Evolutionary conservation across 2,329 filamentous ascomycete genomes (phyloP).

Genomic region (Ilyonectria robusta): DNA sequence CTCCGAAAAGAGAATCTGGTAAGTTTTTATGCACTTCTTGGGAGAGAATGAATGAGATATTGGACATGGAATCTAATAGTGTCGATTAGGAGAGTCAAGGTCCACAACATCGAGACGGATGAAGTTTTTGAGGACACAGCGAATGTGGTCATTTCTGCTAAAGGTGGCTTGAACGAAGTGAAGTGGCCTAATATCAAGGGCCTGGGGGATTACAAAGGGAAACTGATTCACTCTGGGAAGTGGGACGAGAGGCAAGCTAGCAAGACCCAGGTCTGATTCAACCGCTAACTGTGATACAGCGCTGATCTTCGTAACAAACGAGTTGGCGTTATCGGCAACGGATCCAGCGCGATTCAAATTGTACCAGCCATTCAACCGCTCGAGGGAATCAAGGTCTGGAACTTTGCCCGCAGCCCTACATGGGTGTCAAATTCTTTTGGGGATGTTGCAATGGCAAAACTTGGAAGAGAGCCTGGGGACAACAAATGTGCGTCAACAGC

Average conservation of each 20-base stretch:
- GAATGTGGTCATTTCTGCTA: slow-evolving; percentile 15
- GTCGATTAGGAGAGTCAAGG: slow-evolving; percentile 5
- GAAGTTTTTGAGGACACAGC: slow-evolving; percentile 8
- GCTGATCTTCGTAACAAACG: slow-evolving; percentile 11
- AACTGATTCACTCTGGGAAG: slow-evolving; percentile 23
- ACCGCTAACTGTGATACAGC: neutral
- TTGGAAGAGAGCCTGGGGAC: slow-evolving; percentile 23
- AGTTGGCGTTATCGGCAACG: slow-evolving; percentile 20
- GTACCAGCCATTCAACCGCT: slow-evolving; percentile 11
- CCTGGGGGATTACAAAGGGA: slow-evolving; percentile 3
- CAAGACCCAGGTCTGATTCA: neutral
- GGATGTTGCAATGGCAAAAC: slow-evolving; percentile 24
- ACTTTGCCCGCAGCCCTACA: slow-evolving; percentile 14
- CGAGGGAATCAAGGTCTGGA: slow-evolving; percentile 11
- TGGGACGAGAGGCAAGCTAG: slow-evolving; percentile 18
- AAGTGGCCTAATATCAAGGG: slow-evolving; percentile 19
- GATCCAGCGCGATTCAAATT: slow-evolving; percentile 28
- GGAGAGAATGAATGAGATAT: neutral
- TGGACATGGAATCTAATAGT: neutral
- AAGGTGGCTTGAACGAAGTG: slow-evolving; percentile 14
- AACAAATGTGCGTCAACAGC: slow-evolving; percentile 22
- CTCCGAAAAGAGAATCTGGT: neutral
- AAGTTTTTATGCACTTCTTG: neutral
- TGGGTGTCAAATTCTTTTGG: slow-evolving; percentile 24
- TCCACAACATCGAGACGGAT: slow-evolving; percentile 3